Evolutionary conservation across 345 rosid genomes (phyloP).

Genomic region (Eucalyptus coolabah): DNA sequence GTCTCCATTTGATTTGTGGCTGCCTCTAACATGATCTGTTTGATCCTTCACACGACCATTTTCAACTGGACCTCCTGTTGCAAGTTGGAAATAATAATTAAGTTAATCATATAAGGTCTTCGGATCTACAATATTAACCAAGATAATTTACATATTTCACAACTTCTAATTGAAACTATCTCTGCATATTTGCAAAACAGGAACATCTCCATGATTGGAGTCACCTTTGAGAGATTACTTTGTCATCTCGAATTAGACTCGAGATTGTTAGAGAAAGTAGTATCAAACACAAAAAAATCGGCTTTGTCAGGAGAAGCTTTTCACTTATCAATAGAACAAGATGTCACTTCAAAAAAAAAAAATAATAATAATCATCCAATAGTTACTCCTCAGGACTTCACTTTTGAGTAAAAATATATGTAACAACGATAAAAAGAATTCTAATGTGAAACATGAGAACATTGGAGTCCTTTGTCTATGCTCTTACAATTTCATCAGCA

Average conservation of each 20-base stretch:
- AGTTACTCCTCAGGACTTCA: neutral
- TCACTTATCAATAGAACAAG: neutral
- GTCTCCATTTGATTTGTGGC: constrained; percentile 39
- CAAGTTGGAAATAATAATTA: neutral
- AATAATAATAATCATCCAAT: neutral
- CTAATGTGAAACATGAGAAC: neutral
- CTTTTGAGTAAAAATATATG: neutral
- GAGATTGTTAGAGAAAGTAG: neutral
- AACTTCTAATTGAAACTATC: neutral
- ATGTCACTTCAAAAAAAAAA: neutral
- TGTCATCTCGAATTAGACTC: neutral
- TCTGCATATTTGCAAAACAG: neutral
- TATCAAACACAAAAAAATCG: neutral
- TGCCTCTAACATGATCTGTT: constrained; percentile 16
- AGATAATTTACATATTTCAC: neutral
- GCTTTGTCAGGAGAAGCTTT: neutral
- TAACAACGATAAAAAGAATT: neutral
- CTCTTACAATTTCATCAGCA: neutral
- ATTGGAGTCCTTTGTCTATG: neutral
- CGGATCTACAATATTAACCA: neutral
- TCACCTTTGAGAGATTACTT: neutral
- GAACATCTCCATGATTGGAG: neutral
- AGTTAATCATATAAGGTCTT: neutral
- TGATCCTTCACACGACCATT: constrained; percentile 20
- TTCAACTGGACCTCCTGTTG: constrained; percentile 26